Conservation (phyloP, 2,329 filamentous ascomycete genomes). For the Ophiostoma ips region DNA sequence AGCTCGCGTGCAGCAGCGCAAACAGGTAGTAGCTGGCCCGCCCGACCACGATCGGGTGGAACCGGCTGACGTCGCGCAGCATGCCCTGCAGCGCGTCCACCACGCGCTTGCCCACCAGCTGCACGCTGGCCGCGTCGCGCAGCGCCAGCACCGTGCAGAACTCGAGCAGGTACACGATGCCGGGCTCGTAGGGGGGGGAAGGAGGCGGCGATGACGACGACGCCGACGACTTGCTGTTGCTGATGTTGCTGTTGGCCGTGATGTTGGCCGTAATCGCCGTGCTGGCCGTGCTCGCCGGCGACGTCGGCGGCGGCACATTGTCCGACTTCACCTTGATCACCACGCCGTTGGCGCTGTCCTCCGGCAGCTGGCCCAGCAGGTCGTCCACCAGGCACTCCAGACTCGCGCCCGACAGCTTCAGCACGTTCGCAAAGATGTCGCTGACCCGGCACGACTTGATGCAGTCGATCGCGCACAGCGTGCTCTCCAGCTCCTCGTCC, state of each 20-base stretch:
- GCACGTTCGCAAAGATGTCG: constrained; percentile 69
- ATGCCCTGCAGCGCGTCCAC: constrained; percentile 69
- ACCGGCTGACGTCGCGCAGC: constrained; percentile 61
- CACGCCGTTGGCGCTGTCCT: constrained; percentile 58
- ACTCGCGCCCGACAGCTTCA: constrained; percentile 35
- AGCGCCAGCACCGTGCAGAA: constrained; percentile 72
- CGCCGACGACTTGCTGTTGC: too few species aligned
- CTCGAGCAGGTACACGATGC: constrained; percentile 80
- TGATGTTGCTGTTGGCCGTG: constrained; percentile 41
- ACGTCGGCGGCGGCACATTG: constrained; percentile 38
- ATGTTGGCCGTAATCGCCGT: background rate
- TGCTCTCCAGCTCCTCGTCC: constrained; percentile 92
- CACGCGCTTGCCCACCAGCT: constrained; percentile 61
- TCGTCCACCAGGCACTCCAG: constrained; percentile 47
- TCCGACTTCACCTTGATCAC: constrained; percentile 90
- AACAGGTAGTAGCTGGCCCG: constrained; percentile 71
- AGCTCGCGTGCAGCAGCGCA: constrained; percentile 66
- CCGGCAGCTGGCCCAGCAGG: constrained; percentile 71
- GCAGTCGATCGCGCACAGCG: constrained; percentile 85
- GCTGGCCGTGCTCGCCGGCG: constrained; percentile 17
- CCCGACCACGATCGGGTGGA: constrained; percentile 69
- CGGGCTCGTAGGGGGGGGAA: constrained; percentile 65
- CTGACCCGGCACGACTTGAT: constrained; percentile 79
- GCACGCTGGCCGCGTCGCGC: constrained; percentile 58
- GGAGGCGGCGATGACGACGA: too few species aligned